Conservation (phyloP, 176 grass and related monocot genomes). For the Phoenix roebelenii region DNA sequence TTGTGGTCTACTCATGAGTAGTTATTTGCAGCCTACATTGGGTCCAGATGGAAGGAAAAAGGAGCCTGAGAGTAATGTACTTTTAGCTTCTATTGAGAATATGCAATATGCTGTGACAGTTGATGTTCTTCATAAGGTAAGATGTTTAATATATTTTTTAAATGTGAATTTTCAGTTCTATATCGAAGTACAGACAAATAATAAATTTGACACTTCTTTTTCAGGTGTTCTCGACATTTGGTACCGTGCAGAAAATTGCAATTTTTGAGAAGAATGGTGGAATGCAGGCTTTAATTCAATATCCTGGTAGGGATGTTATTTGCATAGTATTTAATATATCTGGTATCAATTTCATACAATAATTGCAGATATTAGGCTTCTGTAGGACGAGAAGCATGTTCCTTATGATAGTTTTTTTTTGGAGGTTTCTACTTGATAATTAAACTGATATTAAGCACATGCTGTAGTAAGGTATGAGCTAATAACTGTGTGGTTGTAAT, state of each 20-base stretch:
- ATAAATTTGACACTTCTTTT: slow-evolving; percentile 20
- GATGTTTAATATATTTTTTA: not conserved
- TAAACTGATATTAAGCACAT: too few relatives aligned
- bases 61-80: slow-evolving; percentile 79
- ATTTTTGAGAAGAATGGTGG: slow-evolving; percentile 98
- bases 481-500: too few relatives aligned
- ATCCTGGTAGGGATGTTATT: slow-evolving; percentile 50
- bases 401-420: too few relatives aligned
- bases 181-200: too few relatives aligned
- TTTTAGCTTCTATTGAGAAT: slow-evolving; percentile 91
- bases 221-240: slow-evolving; percentile 97
- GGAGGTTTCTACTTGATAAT: too few relatives aligned
- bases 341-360: too few relatives aligned
- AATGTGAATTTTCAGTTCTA: too few relatives aligned
- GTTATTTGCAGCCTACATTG: slow-evolving; percentile 43
- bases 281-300: slow-evolving; percentile 91
- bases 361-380: too few relatives aligned
- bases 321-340: not conserved
- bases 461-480: too few relatives aligned
- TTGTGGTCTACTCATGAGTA: slow-evolving; percentile 13
- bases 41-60: slow-evolving; percentile 77
- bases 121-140: slow-evolving; percentile 94
- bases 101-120: slow-evolving; percentile 91
- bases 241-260: slow-evolving; percentile 85
- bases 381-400: too few relatives aligned